Evolutionary conservation across 768 basidiomycete genomes (phyloP).

Genomic region (Exidia glandulosa): DNA sequence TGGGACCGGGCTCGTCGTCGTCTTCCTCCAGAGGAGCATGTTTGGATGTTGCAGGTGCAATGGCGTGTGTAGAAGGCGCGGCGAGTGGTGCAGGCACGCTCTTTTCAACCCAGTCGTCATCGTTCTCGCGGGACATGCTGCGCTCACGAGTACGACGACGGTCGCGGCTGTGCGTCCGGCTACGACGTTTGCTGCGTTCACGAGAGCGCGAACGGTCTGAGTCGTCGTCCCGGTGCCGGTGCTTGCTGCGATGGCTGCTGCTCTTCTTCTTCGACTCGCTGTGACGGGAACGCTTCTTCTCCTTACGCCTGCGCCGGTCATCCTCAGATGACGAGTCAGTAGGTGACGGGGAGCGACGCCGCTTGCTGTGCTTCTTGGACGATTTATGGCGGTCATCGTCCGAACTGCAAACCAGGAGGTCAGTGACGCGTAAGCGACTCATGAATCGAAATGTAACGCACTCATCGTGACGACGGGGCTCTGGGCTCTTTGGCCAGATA

Average conservation of each 20-base stretch:
- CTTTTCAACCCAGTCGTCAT: slow-evolving; percentile 65
- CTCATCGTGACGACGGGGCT: slow-evolving; percentile 46
- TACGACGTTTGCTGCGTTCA: too few relatives aligned
- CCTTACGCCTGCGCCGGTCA: slow-evolving; percentile 42
- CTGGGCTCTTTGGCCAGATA: slow-evolving; percentile 81
- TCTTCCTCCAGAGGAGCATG: slow-evolving; percentile 27
- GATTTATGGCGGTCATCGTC: slow-evolving; percentile 49
- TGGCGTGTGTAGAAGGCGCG: too few relatives aligned
- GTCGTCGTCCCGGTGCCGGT: slow-evolving; percentile 12
- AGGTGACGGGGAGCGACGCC: slow-evolving; percentile 32
- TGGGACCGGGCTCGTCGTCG: slow-evolving; percentile 72
- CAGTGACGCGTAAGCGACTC: too few relatives aligned
- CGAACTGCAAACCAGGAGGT: too few relatives aligned
- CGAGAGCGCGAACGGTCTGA: slow-evolving; percentile 14
- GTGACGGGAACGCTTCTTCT: slow-evolving; percentile 36
- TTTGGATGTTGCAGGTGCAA: slow-evolving; percentile 6
- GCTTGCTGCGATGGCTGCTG: slow-evolving; percentile 22
- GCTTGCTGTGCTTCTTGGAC: slow-evolving; percentile 33
- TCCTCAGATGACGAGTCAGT: slow-evolving; percentile 31
- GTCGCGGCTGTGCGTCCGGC: slow-evolving; percentile 6
- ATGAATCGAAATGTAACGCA: slow-evolving; percentile 23
- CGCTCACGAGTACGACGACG: slow-evolving; percentile 5
- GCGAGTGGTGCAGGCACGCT: slow-evolving; percentile 15
- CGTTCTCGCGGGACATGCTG: slow-evolving; percentile 21
- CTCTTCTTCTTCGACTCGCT: slow-evolving; percentile 11